phyloP scores from a whole-genome alignment of 1,284 basidiomycete genomes.

The Microbotryomycetes sp. region DNA sequence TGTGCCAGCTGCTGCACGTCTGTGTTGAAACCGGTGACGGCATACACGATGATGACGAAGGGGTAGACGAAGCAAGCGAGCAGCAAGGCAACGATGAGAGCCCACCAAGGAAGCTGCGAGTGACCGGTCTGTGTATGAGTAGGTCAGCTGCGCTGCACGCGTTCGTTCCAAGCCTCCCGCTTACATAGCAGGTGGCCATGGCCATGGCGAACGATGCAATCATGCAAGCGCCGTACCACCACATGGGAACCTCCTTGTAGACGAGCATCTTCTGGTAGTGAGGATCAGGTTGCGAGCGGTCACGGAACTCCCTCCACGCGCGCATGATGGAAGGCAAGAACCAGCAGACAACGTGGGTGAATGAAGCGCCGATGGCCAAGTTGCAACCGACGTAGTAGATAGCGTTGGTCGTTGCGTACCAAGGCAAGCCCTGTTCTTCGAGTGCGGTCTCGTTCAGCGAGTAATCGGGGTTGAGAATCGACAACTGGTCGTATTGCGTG shows the following conservation, averaged over 20 bases:
- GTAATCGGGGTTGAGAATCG: constrained; percentile 48
- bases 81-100: constrained; percentile 45
- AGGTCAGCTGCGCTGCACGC: neutral
- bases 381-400: constrained; percentile 45
- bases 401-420: constrained; percentile 51
- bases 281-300: constrained; percentile 49
- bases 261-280: constrained; percentile 49
- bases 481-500: constrained; percentile 46
- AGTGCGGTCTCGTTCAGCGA: constrained; percentile 53
- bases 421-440: constrained; percentile 51
- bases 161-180: too few relatives aligned
- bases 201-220: constrained; percentile 50
- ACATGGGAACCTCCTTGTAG: constrained; percentile 54
- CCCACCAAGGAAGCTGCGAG: constrained; percentile 54
- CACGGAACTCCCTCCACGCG: constrained; percentile 39
- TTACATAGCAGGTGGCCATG: constrained; percentile 36
- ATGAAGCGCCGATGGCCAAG: constrained; percentile 33
- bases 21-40: constrained; percentile 47
- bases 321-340: constrained; percentile 52
- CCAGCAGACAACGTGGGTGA: constrained; percentile 48
- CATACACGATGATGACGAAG: constrained; percentile 53
- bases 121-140: constrained; percentile 51
- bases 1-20: constrained; percentile 50
- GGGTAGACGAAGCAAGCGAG: constrained; percentile 51
- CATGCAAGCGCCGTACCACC: constrained; percentile 56